Evolutionary conservation across 345 rosid species (phyloP).

Genomic region (Sisymbrium irio): DNA sequence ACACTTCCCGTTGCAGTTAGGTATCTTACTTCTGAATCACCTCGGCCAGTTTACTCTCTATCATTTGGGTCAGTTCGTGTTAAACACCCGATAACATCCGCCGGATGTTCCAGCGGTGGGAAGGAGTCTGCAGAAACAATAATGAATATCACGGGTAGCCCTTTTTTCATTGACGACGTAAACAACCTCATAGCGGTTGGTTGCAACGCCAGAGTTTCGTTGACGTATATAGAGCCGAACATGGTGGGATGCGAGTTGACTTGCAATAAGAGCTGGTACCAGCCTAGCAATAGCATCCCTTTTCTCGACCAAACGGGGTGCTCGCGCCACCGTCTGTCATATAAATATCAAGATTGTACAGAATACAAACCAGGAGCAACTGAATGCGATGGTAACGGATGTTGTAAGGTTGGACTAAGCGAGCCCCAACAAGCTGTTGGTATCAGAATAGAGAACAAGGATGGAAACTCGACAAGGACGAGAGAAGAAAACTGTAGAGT

Average conservation of each 20-base stretch:
- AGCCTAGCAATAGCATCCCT: not conserved
- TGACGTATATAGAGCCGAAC: not conserved
- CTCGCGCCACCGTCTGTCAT: not conserved
- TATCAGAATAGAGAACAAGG: not conserved
- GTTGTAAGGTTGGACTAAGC: constrained; percentile 33
- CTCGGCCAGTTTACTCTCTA: too few relatives aligned
- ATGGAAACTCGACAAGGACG: not conserved
- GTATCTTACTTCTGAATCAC: too few relatives aligned
- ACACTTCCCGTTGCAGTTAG: not conserved
- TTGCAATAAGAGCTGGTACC: constrained; percentile 11
- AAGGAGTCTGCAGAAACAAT: not conserved
- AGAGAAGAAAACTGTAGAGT: not conserved
- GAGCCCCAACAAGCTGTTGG: constrained; percentile 2
- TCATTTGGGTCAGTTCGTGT: not conserved
- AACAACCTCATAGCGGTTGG: constrained; percentile 34
- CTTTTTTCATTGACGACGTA: not conserved
- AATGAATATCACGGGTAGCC: not conserved
- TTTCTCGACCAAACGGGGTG: not conserved
- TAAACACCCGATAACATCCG: not conserved
- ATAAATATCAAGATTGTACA: not conserved
- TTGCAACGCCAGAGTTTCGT: constrained; percentile 25
- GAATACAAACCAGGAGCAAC: not conserved
- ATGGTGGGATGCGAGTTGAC: constrained; percentile 36
- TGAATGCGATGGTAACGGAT: constrained; percentile 39
- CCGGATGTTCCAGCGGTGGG: not conserved